These are phyloP conservation scores for Aeschynomene evenia DNA, from an alignment of 306 rosid genomes.

Conservation along the genomic window DNA sequence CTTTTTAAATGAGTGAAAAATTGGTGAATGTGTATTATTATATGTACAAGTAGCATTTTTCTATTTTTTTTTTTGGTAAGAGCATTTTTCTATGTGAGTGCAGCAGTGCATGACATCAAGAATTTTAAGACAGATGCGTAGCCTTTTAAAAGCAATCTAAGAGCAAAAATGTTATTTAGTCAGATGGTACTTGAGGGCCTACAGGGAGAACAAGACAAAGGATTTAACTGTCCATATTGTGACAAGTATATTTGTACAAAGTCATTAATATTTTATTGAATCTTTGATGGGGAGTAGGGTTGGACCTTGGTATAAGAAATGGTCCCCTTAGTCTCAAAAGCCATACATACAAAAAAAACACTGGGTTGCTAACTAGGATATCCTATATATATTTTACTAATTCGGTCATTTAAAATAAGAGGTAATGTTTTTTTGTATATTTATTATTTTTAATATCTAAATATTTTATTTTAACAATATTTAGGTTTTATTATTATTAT, in stretches of 20 bases:
- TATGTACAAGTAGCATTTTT: no score
- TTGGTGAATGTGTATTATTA: no score
- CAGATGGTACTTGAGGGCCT: constrained; percentile 4
- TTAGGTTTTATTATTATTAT: no score
- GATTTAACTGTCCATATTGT: constrained; percentile 24
- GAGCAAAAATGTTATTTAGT: neutral
- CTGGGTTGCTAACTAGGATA: constrained; percentile 10
- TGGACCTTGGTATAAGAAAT: neutral
- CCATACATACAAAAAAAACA: neutral
- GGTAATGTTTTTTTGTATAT: no score
- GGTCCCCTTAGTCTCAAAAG: constrained; percentile 25
- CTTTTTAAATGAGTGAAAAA: no score
- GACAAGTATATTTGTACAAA: constrained; percentile 28
- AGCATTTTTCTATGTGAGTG: no score
- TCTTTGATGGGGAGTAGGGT: neutral
- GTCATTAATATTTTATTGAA: constrained; percentile 4
- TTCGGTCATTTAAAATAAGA: constrained; percentile 1
- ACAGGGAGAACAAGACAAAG: constrained; percentile 14
- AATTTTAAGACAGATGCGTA: constrained; percentile 22
- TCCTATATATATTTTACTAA: constrained; percentile 6
- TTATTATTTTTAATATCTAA: no score
- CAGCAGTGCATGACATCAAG: neutral
- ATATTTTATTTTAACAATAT: no score
- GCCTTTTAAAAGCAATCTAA: constrained; percentile 25
- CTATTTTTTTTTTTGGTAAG: no score